Evolutionary conservation across 139 green algal genomes (phyloP).

Genomic region (Spirogloea muscicola): DNA sequence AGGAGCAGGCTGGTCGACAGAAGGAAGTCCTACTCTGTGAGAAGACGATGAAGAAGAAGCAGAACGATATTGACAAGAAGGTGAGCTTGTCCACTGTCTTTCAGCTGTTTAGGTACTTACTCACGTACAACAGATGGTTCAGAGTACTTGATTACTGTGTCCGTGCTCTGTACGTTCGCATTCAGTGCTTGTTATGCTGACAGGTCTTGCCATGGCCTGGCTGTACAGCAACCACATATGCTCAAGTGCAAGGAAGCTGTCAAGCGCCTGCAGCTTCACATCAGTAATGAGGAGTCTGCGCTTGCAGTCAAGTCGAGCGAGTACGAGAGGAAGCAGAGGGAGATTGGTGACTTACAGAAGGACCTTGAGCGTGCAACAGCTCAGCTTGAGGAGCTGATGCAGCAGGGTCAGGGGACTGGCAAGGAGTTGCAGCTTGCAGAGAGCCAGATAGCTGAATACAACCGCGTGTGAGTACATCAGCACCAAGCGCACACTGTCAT

Average conservation of each 20-base stretch:
- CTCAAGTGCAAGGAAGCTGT: conserved; percentile 48
- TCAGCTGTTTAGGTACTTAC: too few relatives aligned
- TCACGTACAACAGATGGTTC: too few relatives aligned
- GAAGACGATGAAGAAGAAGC: conserved; percentile 69
- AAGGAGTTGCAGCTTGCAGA: conserved; percentile 38
- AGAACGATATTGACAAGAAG: conserved; percentile 63
- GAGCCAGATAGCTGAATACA: conserved; percentile 43
- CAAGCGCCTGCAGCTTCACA: conserved; percentile 3
- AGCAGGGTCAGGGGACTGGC: conserved; percentile 27
- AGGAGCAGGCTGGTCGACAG: conserved; percentile 48
- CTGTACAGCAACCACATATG: conserved; percentile 23
- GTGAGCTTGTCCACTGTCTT: conserved; percentile 42
- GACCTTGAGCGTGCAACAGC: conserved; percentile 16
- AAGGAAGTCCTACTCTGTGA: conserved; percentile 69
- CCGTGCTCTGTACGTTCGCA: background rate
- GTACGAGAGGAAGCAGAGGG: conserved; percentile 22
- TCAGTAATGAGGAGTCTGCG: conserved; percentile 1
- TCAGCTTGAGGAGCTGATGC: conserved; percentile 12
- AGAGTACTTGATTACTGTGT: background rate
- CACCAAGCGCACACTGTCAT: background rate
- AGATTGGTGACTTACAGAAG: conserved; percentile 19
- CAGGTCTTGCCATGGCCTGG: background rate
- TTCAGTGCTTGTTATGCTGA: conserved; percentile 6
- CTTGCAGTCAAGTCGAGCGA: conserved; percentile 3
- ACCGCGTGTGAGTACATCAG: conserved; percentile 21